Evolutionary conservation across 768 basidiomycete species (phyloP), one percentile per base, ranked within the genome.

Genomic region (Cystobasidiopsis lactophilus): DNA sequence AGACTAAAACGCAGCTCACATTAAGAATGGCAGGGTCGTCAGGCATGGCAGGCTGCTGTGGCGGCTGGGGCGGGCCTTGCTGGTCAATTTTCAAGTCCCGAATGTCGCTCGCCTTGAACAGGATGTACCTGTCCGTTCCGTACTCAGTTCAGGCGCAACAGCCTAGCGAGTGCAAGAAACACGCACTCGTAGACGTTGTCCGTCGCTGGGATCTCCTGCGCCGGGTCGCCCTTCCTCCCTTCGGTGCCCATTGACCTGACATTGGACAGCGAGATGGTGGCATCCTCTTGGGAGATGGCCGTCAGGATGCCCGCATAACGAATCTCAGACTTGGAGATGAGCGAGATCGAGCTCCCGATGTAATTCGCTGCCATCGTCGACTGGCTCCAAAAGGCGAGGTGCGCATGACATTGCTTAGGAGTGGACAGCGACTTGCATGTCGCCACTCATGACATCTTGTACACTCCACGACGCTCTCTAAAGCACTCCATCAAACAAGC

Each of bases 31-130:
- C 56, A 9, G 56, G 56, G 40, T 57, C 56, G 24, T 47, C 14
- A 26, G 45, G 54, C 18, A 52, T 29, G 46, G 35, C 24, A 2
- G 31, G 41, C 24, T 47, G 52, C 47, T 38, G 55, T 26, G 56
- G 50, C n/a, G 58, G 52, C 16, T 52, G 33, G 0, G 60, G 54
- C 16, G 57, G 49, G 14, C 58, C 54, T 11, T 26, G 19, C 30
- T 61, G 60, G 52, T 63, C 62, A 30, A 65, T 62, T 30, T 62
- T 61, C n/a, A 66, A 57, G 52, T 66, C 65, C 57, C 63, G 64
- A 48, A 66, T 63, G 52, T 66, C 65, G 51, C 59, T 56, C 3
- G 64, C 64, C 19, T 62, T 58, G 58, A 57, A 60, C 44, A 61
- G 56, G 50, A 61, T 60, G 54, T 60, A 63, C 50, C 57, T 57